Base-by-base conservation (phyloP, 768 basidiomycete genomes). In the Nidularia pulvinata region DNA sequence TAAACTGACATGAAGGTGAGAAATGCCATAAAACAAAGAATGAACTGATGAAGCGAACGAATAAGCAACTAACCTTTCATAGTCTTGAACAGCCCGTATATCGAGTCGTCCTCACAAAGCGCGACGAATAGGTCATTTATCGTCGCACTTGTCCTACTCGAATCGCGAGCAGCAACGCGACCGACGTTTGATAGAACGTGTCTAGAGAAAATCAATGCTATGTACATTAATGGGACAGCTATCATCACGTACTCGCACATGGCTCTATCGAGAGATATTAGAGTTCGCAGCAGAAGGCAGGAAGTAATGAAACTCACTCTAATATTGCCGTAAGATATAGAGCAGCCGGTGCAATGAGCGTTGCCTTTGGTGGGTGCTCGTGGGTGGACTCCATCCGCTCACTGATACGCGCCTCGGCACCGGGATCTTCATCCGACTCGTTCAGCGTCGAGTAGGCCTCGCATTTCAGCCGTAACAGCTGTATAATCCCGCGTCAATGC, bases 261-360 rank as follows among this genome's bases (percentile, higher is more conserved):
- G 53, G 89, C 84, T 72, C 92, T 93, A 43, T 37, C 9, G n/a
- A 19, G 9, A n/a, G 50, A 51, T 43, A 13, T 33, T 32, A 49
- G 14, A 42, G 16, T 11, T 11, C 45, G 45, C n/a, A 10, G 9
- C n/a, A 25, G n/a, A 37, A 51, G 10, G 19, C 34, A 19, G 16
- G 30, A 37, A 11, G 11, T 51, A 11, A 54, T 50, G 58, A 60
- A 54, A 82, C 94, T 75, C 69, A 95, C 94, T 97, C 95, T 33
- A 97, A 76, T 57, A 96, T 91, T 6, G 94, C 93, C 2, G 95
- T 95, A 49, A 95, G 78, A 76, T 95, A 97, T 44, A 97, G 66
- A 16, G 92, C 88, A 33, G 94, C 91, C 4, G 93, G 93, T 7
- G 88, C 85, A 25, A 95, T 68, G 7, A 89, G 77, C 6, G 79